A percentile compares a stretch with the other conserved stretches of the same genome.
Conservation (phyloP, 176 grass and related monocot species). For the Rhipidocladum racemiflorum region DNA sequence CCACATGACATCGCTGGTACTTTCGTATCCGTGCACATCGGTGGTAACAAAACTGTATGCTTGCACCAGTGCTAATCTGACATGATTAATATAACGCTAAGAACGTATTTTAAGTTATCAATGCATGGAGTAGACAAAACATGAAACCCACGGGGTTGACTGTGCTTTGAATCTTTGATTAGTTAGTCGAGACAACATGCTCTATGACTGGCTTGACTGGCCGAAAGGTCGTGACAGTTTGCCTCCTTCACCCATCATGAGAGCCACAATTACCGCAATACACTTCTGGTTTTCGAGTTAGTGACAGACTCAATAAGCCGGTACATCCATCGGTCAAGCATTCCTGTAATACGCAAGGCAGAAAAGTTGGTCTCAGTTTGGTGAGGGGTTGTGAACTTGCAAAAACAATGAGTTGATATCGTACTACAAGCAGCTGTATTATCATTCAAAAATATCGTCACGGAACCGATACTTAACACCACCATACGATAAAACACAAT, state of each 20-base stretch:
- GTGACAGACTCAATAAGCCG: constrained; percentile 66
- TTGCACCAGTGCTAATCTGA: constrained; percentile 12
- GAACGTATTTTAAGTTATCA: constrained; percentile 21
- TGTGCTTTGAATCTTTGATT: constrained; percentile 11
- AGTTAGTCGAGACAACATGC: not conserved
- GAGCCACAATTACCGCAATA: constrained; percentile 46
- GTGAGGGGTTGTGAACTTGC: not conserved
- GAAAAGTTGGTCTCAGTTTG: not conserved
- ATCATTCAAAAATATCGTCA: not conserved
- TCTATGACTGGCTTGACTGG: constrained; percentile 9
- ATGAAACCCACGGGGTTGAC: constrained; percentile 6
- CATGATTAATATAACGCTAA: not conserved
- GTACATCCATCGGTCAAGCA: constrained; percentile 99
- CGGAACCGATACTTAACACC: not conserved
- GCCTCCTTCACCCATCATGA: not conserved
- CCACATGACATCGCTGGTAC: not conserved
- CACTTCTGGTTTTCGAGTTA: constrained; percentile 63
- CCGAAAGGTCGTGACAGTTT: not conserved
- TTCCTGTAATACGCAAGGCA: constrained; percentile 44
- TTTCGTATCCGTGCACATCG: not conserved
- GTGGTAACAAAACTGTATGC: constrained; percentile 36
- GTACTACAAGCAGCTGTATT: not conserved
- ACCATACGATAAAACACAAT: not conserved
- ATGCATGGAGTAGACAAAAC: not conserved
- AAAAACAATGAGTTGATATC: not conserved